Conservation (phyloP, 345 rosid genomes). For the Pistacia integerrima region DNA sequence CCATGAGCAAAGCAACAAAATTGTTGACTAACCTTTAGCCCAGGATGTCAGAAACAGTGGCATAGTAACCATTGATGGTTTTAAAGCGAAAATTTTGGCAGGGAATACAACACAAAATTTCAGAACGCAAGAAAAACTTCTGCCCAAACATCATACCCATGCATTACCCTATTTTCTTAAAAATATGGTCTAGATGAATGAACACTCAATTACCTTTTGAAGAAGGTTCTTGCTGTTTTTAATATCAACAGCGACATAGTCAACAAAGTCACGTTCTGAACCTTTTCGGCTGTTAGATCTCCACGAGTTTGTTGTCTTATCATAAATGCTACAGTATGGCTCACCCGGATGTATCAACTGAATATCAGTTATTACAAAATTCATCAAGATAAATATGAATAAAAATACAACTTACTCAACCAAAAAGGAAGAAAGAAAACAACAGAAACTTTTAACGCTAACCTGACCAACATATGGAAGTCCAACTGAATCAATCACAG, state of each 20-base stretch:
- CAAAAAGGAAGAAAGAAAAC: slow-evolving; percentile 2
- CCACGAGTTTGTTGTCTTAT: slow-evolving; percentile 46
- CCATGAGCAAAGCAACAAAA: not conserved
- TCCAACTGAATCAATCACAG: slow-evolving; percentile 82
- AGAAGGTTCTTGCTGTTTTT: slow-evolving; percentile 60
- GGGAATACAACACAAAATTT: no score
- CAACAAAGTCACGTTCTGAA: slow-evolving; percentile 73
- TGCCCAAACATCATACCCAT: not conserved
- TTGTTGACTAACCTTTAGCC: not conserved
- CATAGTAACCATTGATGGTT: not conserved
- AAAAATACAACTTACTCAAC: not conserved
- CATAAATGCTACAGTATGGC: slow-evolving; percentile 69
- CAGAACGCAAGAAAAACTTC: not conserved
- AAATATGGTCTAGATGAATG: not conserved
- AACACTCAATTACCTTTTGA: slow-evolving; percentile 61
- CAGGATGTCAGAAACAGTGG: not conserved
- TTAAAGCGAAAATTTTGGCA: not conserved
- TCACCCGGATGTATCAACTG: slow-evolving; percentile 75
- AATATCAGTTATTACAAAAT: slow-evolving; percentile 12
- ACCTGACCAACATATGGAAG: slow-evolving; percentile 97
- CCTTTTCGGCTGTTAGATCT: slow-evolving; percentile 55
- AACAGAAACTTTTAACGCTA: slow-evolving; percentile 14
- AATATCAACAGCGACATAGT: slow-evolving; percentile 77
- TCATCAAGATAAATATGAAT: slow-evolving; percentile 4
- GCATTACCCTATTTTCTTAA: not conserved